Evolutionary conservation across 148 eudicot genomes (phyloP).

Genomic region (Cornus florida): DNA sequence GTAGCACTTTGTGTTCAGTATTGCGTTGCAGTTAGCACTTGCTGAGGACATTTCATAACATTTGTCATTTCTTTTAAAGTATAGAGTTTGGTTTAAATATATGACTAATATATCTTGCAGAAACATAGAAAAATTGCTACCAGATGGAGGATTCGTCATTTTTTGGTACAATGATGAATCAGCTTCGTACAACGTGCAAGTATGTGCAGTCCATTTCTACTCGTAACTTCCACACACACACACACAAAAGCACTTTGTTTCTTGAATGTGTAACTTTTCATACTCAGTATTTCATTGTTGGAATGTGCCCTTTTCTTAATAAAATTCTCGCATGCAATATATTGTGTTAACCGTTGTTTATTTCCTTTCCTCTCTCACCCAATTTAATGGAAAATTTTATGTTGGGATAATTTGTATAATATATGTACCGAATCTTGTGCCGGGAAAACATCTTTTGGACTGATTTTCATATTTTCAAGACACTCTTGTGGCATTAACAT

Average conservation of each 20-base stretch:
- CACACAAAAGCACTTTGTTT: background rate
- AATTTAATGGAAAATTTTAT: background rate
- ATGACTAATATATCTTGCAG: background rate
- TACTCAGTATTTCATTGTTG: background rate
- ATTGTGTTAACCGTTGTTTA: background rate
- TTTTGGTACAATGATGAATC: slow-evolving; percentile 56
- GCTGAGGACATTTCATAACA: background rate
- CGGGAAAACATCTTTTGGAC: background rate
- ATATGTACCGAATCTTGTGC: background rate
- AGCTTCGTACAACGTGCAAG: slow-evolving; percentile 81
- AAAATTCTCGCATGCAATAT: background rate
- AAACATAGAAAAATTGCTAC: background rate
- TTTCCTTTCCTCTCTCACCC: background rate
- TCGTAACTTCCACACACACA: background rate
- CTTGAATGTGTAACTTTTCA: background rate
- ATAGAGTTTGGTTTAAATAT: background rate
- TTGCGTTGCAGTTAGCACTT: background rate
- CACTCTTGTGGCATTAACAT: too few relatives aligned
- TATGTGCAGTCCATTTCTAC: slow-evolving; percentile 18
- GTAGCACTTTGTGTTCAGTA: too few relatives aligned
- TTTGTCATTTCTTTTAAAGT: background rate
- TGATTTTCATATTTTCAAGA: background rate
- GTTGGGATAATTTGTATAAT: background rate
- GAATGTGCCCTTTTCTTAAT: background rate
- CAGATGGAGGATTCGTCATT: slow-evolving; percentile 65